Conservation (phyloP, 768 basidiomycete species). For the Strobilomyces echinocephalus region DNA sequence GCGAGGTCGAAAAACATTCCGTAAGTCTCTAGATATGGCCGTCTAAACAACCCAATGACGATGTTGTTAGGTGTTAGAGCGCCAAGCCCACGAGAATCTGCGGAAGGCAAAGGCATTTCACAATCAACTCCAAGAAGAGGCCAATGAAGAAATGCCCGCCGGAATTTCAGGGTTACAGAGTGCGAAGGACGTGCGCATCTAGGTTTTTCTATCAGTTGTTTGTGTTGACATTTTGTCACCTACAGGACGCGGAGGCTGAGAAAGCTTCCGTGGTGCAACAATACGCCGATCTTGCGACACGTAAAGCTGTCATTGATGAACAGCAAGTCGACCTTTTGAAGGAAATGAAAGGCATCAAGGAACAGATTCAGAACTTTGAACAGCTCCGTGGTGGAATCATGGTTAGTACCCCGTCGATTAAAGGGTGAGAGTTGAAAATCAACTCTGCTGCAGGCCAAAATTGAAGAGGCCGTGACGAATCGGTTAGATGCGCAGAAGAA, state of each 20-base stretch:
- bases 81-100: slow-evolving; percentile 19
- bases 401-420: slow-evolving; percentile 34
- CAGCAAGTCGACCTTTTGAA: slow-evolving; percentile 40
- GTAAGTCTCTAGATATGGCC: slow-evolving; percentile 25
- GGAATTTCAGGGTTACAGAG: slow-evolving; percentile 53
- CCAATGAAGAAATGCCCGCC: slow-evolving; percentile 65
- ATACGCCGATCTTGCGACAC: slow-evolving; percentile 40
- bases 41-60: neutral
- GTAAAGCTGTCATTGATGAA: slow-evolving; percentile 46
- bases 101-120: slow-evolving; percentile 35
- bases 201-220: neutral
- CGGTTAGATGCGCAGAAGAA: slow-evolving; percentile 49
- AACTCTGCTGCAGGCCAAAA: slow-evolving; percentile 38
- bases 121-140: slow-evolving; percentile 48
- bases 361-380: slow-evolving; percentile 49
- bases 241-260: slow-evolving; percentile 53
- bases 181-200: slow-evolving; percentile 45
- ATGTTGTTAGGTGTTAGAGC: slow-evolving; percentile 18
- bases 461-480: slow-evolving; percentile 44
- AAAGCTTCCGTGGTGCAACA: slow-evolving; percentile 46
- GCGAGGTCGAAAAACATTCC: slow-evolving; percentile 29
- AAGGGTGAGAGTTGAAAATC: neutral
- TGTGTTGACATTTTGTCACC: slow-evolving; percentile 1
- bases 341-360: slow-evolving; percentile 43
- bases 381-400: slow-evolving; percentile 37